Evolutionary conservation across 371 early-diverging fungal genomes (phyloP), one percentile per base, ranked within the genome.

Genomic region (Syncephalastrum monosporum): DNA sequence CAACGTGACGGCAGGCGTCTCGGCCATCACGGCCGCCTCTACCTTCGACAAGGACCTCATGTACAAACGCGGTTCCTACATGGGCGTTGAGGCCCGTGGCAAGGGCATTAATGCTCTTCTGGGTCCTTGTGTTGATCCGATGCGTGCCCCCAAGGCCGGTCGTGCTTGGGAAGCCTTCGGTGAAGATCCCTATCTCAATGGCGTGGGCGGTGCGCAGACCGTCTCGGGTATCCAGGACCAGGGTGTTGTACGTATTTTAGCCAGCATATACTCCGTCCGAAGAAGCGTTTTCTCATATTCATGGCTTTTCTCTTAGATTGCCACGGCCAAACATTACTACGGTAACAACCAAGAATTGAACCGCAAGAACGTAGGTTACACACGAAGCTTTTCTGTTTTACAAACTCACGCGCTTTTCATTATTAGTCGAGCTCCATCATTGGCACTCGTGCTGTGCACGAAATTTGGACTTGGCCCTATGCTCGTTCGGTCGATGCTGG

Each of bases 81-180:
- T 83, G 64, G 87, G 84, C 33, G 19, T 65, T 17, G 87, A 86
- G 63, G 79, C 75, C 46, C 47, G 66, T 15, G 68, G 60, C 3
- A 75, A 74, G 38, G 87, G 87, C 45, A 65, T 81, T 38, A 64
- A 86, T 56, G 58, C 68, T 14, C 67, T 65, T 38, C 55, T 86
- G 7, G 83, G 79, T 5, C 84, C 83, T 25, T 64, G 62, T 41
- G 66, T 81, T 66, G 80, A 83, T 60, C 66, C 80, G 54, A 56
- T 67, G 50, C 69, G 83, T 13, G 38, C 62, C 24, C 80, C 81
- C n/a, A 53, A 64, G 42, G 56, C 69, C 50, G 86, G 86, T 24
- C 67, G 87, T 59, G 78, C 70, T 44, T 86, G 83, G 81, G 87
- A 86, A 69, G 72, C 66, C 25, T 74, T 72, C 24, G 84, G 85